Evolutionary conservation across 208 protist species (phyloP), one percentile per base, ranked within the genome.

Genomic region (Perkinsela sp.): DNA sequence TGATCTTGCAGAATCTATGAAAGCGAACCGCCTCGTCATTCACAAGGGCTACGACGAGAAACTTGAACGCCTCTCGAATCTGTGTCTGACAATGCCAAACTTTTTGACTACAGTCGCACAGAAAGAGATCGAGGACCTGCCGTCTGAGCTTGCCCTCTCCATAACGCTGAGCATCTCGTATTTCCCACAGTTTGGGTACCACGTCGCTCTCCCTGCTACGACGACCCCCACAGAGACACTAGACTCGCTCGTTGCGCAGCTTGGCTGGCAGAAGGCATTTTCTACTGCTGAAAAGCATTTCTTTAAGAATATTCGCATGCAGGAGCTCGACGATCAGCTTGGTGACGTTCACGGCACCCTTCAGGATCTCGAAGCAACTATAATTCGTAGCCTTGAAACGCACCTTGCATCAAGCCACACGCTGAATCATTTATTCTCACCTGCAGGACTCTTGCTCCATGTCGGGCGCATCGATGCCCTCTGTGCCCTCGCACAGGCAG

Each of bases 301-400:
- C 32, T 77, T 66, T 69, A 77, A 77, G 32, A 76, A 71, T 16
- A 13, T 30, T 29, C 40, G 32, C 28, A 75, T 69, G 0, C 15
- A 13, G 13, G 74, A 78, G 13, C 31, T 77, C n/a, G 74, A 77
- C n/a, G 67, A 72, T 28, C 28, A 75, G 0, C 28, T 77, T 28
- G 74, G 74, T n/a, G 74, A 77, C 68, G 29, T 77, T 29, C 48
- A 77, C 13, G 16, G 15, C 1, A 1, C 30, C 0, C 74, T 77
- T 29, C 22, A 74, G 15, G 74, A 78, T 70, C 28, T 48, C 29
- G 69, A 77, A 48, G 68, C 16, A 1, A 67, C 22, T 1, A 72
- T 77, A 15, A 1, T 68, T 22, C 1, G 1, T 1, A 30, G 68
- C 15, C 32, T 74, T n/a, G 15, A 31, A 31, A 29, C 72, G 28